A percentile compares a stretch with the other conserved stretches of the same genome.
Evolutionary conservation across 2,329 filamentous ascomycete species (phyloP).

Genomic region (Aspergillus ochraceoroseus): DNA sequence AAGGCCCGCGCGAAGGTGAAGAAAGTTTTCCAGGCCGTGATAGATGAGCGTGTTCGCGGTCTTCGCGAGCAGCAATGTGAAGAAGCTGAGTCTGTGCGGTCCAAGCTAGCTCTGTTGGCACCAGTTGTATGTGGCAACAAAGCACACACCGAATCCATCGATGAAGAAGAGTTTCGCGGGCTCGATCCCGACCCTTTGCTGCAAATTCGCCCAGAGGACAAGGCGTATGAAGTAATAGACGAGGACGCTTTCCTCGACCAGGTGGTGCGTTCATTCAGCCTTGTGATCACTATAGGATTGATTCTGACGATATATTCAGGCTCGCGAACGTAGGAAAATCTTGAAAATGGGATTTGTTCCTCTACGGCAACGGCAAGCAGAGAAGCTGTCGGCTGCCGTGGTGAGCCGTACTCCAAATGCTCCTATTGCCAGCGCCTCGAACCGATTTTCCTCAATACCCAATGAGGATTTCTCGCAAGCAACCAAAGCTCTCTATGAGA

Average conservation of each 20-base stretch:
- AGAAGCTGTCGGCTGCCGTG: slow-evolving; percentile 32
- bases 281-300: not conserved
- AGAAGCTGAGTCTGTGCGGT: slow-evolving; percentile 56
- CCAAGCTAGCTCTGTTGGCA: slow-evolving; percentile 51
- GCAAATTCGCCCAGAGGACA: slow-evolving; percentile 61
- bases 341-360: slow-evolving; percentile 65
- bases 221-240: slow-evolving; percentile 53
- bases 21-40: slow-evolving; percentile 70
- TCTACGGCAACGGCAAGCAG: slow-evolving; percentile 45
- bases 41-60: slow-evolving; percentile 62
- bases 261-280: slow-evolving; percentile 42
- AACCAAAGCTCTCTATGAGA: slow-evolving; percentile 83
- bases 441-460: slow-evolving; percentile 63
- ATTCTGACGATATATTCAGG: slow-evolving; percentile 30
- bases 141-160: slow-evolving; percentile 6
- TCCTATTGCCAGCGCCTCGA: slow-evolving; percentile 52
- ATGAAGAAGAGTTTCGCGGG: slow-evolving; percentile 39
- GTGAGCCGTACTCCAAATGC: slow-evolving; percentile 38
- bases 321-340: slow-evolving; percentile 56
- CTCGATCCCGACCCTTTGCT: slow-evolving; percentile 64
- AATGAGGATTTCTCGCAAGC: slow-evolving; percentile 81
- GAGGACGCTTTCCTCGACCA: slow-evolving; percentile 56
- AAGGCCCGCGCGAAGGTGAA: slow-evolving; percentile 84
- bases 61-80: slow-evolving; percentile 64
- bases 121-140: slow-evolving; percentile 28